These are phyloP conservation scores for Phytophthora litchii DNA, from an alignment of 352 stramenopile genomes.

Conservation along the genomic window DNA sequence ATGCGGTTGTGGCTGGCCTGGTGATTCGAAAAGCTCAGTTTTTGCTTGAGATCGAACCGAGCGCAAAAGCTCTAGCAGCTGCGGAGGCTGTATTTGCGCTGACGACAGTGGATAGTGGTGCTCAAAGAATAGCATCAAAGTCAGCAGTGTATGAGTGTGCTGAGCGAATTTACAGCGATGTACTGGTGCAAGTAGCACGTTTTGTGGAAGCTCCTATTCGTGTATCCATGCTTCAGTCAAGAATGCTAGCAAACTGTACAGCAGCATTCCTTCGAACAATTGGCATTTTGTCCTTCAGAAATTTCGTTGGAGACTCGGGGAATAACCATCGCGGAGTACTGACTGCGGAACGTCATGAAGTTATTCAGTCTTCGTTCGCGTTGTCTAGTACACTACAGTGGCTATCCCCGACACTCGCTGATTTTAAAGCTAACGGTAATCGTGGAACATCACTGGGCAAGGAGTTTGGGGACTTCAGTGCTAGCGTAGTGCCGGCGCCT, in stretches of 20 bases:
- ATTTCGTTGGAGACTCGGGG: conserved; percentile 69
- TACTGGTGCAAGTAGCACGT: conserved; percentile 81
- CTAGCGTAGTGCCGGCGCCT: conserved; percentile 29
- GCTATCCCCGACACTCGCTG: conserved; percentile 58
- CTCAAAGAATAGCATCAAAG: conserved; percentile 46
- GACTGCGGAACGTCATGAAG: conserved; percentile 51
- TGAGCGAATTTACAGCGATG: conserved; percentile 85
- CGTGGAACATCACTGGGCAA: conserved; percentile 37
- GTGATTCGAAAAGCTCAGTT: conserved; percentile 89
- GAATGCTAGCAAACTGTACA: conserved; percentile 77
- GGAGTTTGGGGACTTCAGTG: conserved; percentile 52
- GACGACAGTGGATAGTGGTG: conserved; percentile 45
- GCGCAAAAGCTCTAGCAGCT: conserved; percentile 66
- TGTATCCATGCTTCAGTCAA: conserved; percentile 72
- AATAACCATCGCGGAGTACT: conserved; percentile 40
- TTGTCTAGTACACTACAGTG: conserved; percentile 76
- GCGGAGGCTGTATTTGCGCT: conserved; percentile 69
- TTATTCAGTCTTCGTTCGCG: conserved; percentile 77
- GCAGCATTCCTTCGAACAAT: conserved; percentile 80
- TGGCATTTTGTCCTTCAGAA: conserved; percentile 77
- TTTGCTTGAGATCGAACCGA: conserved; percentile 82
- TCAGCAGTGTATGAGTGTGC: conserved; percentile 73
- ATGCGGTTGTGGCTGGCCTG: conserved; percentile 75
- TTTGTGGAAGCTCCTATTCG: conserved; percentile 83
- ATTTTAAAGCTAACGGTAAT: conserved; percentile 35